phyloP scores from a whole-genome alignment of 2,329 filamentous ascomycete genomes.

The Trichoderma oligosporum region DNA sequence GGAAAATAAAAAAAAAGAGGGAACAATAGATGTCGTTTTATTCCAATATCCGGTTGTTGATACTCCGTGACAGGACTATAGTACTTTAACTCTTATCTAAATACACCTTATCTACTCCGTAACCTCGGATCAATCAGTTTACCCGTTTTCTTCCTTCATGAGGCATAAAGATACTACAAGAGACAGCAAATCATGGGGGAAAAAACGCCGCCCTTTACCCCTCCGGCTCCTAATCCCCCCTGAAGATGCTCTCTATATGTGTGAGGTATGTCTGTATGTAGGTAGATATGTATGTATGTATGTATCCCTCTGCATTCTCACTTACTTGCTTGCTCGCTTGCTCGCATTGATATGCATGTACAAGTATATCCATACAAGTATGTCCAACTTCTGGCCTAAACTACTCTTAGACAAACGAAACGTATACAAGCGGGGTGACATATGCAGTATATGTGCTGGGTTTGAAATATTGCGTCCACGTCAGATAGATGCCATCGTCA shows the following conservation, averaged over 20 bases:
- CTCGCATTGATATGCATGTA: conserved; percentile 4
- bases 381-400: conserved; percentile 1
- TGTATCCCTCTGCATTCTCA: background rate
- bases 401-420: conserved; percentile 20
- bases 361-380: background rate
- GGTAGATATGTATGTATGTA: background rate
- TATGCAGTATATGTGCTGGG: conserved; percentile 18
- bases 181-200: too few relatives aligned
- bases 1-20: too few relatives aligned
- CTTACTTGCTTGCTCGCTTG: background rate
- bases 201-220: too few relatives aligned
- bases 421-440: conserved; percentile 19
- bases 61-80: too few relatives aligned
- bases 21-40: too few relatives aligned
- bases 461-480: conserved; percentile 21
- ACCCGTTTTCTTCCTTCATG: too few relatives aligned
- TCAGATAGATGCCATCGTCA: conserved; percentile 21
- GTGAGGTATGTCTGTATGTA: background rate
- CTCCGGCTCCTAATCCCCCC: conserved; percentile 4
- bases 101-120: too few relatives aligned
- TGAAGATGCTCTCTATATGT: background rate
- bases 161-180: too few relatives aligned
- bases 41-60: too few relatives aligned
- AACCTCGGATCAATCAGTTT: too few relatives aligned
- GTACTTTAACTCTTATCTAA: too few relatives aligned